Evolutionary conservation across 441 rosid genomes (phyloP).

Genomic region (Syzygium malaccense): DNA sequence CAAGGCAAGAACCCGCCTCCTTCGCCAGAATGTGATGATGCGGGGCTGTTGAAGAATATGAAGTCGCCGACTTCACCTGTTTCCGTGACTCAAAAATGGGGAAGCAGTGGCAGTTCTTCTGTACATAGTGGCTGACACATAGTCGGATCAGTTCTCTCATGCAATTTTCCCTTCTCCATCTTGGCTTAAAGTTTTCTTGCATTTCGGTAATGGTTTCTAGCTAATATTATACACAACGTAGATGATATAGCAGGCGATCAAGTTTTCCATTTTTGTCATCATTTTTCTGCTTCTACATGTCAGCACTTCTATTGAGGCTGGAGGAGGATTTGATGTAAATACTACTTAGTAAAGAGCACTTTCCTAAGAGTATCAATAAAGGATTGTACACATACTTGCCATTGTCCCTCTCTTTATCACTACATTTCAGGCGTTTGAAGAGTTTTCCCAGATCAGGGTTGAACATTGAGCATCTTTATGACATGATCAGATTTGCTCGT

Average conservation of each 20-base stretch:
- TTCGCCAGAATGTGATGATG: background rate
- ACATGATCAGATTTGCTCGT: background rate
- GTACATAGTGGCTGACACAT: slow-evolving; percentile 13
- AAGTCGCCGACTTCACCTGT: slow-evolving; percentile 36
- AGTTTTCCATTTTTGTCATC: background rate
- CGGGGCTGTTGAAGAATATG: background rate
- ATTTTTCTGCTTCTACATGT: background rate
- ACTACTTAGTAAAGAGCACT: background rate
- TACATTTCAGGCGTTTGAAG: rapidly evolving
- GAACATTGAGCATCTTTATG: background rate
- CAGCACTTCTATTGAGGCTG: background rate
- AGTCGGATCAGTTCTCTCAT: background rate
- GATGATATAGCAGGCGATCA: background rate
- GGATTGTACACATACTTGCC: background rate
- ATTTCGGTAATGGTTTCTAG: background rate
- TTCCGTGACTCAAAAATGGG: slow-evolving; percentile 59
- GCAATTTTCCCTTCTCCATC: background rate
- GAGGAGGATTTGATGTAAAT: background rate
- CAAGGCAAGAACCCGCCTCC: background rate
- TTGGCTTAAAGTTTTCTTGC: background rate
- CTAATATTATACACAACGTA: background rate
- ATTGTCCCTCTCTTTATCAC: background rate
- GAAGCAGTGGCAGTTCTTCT: slow-evolving; percentile 30
- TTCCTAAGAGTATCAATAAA: background rate
- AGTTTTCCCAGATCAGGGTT: background rate